Evolutionary conservation across 192 early-diverging fungal genomes (phyloP).

Genomic region (Coemansia brasiliensis): DNA sequence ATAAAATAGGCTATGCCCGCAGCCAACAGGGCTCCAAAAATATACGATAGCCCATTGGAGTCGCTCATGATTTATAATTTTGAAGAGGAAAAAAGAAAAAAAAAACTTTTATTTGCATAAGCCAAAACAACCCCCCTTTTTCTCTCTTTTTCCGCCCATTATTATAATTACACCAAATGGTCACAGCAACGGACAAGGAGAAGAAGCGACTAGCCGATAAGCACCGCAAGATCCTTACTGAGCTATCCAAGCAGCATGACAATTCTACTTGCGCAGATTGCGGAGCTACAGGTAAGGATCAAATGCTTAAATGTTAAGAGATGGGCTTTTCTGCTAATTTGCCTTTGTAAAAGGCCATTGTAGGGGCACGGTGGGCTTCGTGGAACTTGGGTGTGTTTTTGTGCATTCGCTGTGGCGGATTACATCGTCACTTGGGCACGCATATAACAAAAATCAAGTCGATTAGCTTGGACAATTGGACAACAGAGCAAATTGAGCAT

Average conservation of each 20-base stretch:
- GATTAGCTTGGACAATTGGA: constrained; percentile 87
- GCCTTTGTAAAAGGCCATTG: neutral
- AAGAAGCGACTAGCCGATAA: constrained; percentile 67
- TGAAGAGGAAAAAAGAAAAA: constrained; percentile 1
- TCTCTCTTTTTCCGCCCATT: neutral
- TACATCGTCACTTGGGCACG: constrained; percentile 83
- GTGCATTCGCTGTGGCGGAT: constrained; percentile 87
- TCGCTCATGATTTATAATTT: constrained; percentile 3
- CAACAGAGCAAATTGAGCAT: constrained; percentile 74
- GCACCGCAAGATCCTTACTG: constrained; percentile 67
- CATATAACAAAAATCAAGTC: constrained; percentile 93
- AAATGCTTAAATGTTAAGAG: neutral
- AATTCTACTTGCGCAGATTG: constrained; percentile 80
- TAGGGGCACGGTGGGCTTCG: constrained; percentile 86
- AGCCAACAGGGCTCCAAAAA: constrained; percentile 31
- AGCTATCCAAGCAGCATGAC: constrained; percentile 66
- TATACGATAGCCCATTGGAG: neutral
- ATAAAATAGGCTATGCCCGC: constrained; percentile 42
- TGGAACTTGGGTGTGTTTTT: constrained; percentile 91
- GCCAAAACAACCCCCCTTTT: too few species aligned
- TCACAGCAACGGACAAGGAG: constrained; percentile 52
- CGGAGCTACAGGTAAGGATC: constrained; percentile 61
- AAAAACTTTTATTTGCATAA: neutral
- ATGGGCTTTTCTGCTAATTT: neutral
- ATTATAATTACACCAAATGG: constrained; percentile 25